Evolutionary conservation across 352 stramenopile genomes (phyloP), one percentile per base, ranked within the genome.

Genomic region (Globisporangium abappressorium): DNA sequence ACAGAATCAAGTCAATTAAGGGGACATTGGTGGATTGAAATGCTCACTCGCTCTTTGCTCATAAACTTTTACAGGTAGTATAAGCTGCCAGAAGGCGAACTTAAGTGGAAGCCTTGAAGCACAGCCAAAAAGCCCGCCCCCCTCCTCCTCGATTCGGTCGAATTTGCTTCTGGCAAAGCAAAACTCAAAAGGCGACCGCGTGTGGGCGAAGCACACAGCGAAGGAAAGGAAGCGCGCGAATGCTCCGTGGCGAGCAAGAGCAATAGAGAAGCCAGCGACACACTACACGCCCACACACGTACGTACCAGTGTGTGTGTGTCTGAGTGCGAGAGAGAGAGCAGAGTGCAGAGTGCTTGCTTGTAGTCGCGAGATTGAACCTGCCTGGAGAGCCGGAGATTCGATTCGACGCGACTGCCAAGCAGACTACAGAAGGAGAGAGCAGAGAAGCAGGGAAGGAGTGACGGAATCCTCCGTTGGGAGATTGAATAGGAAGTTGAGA

Each of bases 121-220:
- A 41, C 34, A 41, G 34, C 14, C 34, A 41, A 41, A 41, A 41
- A 41, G 34, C 34, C 34, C 34, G 34, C 34, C 34, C 34, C 34
- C 34, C 34, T 11, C 34, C 34, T 12, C 14, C 14, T 41, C 34
- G 34, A 15, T 41, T 41, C 9, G 34, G 34, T 59, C 26, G 28
- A n/a, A 26, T 30, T 38, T 20, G 54, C 54, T 59, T 59, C 26
- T 43, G 41, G 54, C 54, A 26, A 43, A 46, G 38, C 55, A 60
- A 43, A 46, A n/a, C 18, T 11, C 55, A 59, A 41, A 30, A 59
- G 55, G 14, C 15, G 14, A 26, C 54, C 55, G 28, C 30, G 28
- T 20, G 26, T 30, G 28, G 38, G 30, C 26, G 53, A 28, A 57
- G 54, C 22, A 9, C 15, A 59, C 24, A 41, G 34, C 22, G 9